Conservation (phyloP, 108 stramenopile genomes). For the Nannochloropsis salina region DNA sequence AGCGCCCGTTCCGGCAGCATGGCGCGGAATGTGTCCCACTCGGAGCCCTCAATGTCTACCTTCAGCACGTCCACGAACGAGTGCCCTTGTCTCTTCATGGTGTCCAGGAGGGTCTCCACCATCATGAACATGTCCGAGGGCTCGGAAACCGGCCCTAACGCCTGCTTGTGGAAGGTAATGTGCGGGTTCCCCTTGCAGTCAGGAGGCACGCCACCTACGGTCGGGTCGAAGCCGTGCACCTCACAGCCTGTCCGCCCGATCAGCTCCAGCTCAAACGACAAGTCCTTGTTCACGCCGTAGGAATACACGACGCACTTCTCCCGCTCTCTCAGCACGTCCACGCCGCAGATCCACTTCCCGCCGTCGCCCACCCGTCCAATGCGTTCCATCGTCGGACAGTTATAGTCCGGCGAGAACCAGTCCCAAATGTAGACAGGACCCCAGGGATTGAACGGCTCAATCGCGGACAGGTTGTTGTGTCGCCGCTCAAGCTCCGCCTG, state of each 20-base stretch:
- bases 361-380: slow-evolving; percentile 24
- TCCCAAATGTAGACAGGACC: slow-evolving; percentile 23
- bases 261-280: slow-evolving; percentile 23
- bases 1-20: neutral
- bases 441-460: neutral
- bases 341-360: slow-evolving; percentile 21
- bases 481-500: neutral
- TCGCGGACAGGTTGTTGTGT: neutral
- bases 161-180: slow-evolving; percentile 22
- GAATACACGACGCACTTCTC: slow-evolving; percentile 21
- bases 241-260: neutral
- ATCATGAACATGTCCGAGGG: slow-evolving; percentile 19
- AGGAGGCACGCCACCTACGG: neutral
- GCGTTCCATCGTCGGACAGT: slow-evolving; percentile 17
- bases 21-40: slow-evolving; percentile 18
- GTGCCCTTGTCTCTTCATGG: slow-evolving; percentile 21
- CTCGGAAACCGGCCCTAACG: neutral
- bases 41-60: slow-evolving; percentile 24
- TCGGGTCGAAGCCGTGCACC: slow-evolving; percentile 21
- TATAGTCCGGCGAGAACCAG: slow-evolving; percentile 14
- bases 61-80: slow-evolving; percentile 21
- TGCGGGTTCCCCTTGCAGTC: neutral
- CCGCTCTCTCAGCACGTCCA: slow-evolving; percentile 1
- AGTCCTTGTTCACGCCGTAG: slow-evolving; percentile 13
- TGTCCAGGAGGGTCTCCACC: slow-evolving; percentile 11